Evolutionary conservation across 2,329 filamentous ascomycete species (phyloP).

Genomic region (Trichoderma sp.): DNA sequence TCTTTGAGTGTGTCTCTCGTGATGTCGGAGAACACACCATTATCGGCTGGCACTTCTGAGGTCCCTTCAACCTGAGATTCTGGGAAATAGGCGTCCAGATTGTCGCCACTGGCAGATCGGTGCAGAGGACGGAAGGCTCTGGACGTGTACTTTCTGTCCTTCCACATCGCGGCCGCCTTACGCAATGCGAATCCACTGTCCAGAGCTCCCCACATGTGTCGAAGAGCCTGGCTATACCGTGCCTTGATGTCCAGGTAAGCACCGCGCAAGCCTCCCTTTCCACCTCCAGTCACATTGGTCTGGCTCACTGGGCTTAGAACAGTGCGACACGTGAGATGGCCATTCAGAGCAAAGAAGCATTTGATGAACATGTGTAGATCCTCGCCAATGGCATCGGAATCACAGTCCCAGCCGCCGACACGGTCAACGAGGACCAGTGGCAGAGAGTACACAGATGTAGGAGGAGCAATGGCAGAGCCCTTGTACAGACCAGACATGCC

Average conservation of each 20-base stretch:
- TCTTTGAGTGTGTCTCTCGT: slow-evolving; percentile 52
- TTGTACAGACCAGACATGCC: slow-evolving; percentile 69
- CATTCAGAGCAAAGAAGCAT: slow-evolving; percentile 73
- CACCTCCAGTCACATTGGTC: slow-evolving; percentile 67
- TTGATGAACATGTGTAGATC: slow-evolving; percentile 79
- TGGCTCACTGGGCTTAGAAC: slow-evolving; percentile 71
- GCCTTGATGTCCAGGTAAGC: slow-evolving; percentile 60
- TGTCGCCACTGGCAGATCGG: slow-evolving; percentile 44
- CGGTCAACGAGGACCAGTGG: slow-evolving; percentile 66
- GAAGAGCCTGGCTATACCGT: slow-evolving; percentile 70
- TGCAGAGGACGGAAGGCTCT: slow-evolving; percentile 59
- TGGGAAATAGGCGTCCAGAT: slow-evolving; percentile 50
- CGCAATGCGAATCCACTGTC: slow-evolving; percentile 67
- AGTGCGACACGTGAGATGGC: slow-evolving; percentile 64
- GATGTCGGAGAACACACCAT: slow-evolving; percentile 57
- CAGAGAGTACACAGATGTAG: slow-evolving; percentile 73
- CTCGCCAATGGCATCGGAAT: slow-evolving; percentile 71
- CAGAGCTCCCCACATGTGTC: slow-evolving; percentile 75
- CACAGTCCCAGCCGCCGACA: slow-evolving; percentile 72
- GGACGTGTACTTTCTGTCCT: slow-evolving; percentile 57
- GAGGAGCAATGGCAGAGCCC: slow-evolving; percentile 65
- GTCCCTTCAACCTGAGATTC: slow-evolving; percentile 45
- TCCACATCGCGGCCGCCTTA: slow-evolving; percentile 58
- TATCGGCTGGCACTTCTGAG: slow-evolving; percentile 46
- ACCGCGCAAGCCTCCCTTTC: slow-evolving; percentile 54